Evolutionary conservation across 2,329 filamentous ascomycete species (phyloP).

Genomic region (Fusarium tricinctum): DNA sequence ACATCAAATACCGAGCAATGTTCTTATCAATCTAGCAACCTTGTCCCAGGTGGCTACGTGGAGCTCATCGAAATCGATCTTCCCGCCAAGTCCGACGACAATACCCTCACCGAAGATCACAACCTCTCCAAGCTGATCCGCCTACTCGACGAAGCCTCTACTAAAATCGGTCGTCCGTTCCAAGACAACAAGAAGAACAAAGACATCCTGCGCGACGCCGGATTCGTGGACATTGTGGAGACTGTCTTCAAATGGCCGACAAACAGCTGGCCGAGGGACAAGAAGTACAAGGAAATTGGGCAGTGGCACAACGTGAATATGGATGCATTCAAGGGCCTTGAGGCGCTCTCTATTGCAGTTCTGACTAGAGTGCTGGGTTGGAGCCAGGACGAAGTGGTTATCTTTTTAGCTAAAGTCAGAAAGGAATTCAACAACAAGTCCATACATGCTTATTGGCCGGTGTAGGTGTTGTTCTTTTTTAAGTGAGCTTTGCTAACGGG

Average conservation of each 20-base stretch:
- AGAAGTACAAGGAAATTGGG: constrained; percentile 37
- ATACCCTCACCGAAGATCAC: constrained; percentile 12
- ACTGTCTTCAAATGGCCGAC: constrained; percentile 42
- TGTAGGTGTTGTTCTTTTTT: constrained; percentile 11
- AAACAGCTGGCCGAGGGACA: constrained; percentile 33
- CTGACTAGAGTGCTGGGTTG: constrained; percentile 29
- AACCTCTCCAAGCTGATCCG: constrained; percentile 15
- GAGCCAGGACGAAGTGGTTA: constrained; percentile 23
- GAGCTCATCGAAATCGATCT: constrained; percentile 41
- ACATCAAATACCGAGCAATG: fast-evolving
- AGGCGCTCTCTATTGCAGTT: constrained; percentile 32
- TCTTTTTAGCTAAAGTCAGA: constrained; percentile 28
- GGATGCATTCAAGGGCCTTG: constrained; percentile 26
- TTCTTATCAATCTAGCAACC: constrained; percentile 15
- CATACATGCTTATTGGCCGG: constrained; percentile 42
- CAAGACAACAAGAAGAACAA: constrained; percentile 37
- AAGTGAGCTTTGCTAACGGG: neutral
- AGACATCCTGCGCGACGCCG: constrained; percentile 16
- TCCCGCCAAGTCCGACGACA: constrained; percentile 32
- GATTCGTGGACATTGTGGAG: constrained; percentile 35
- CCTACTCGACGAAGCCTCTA: constrained; percentile 27
- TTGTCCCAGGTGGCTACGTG: constrained; percentile 26
- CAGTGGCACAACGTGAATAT: constrained; percentile 36
- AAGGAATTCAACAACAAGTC: constrained; percentile 31
- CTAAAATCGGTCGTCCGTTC: constrained; percentile 33